Base-by-base conservation (phyloP, 495 filamentous ascomycete species). In the Podospora bellae-mahoneyi region DNA sequence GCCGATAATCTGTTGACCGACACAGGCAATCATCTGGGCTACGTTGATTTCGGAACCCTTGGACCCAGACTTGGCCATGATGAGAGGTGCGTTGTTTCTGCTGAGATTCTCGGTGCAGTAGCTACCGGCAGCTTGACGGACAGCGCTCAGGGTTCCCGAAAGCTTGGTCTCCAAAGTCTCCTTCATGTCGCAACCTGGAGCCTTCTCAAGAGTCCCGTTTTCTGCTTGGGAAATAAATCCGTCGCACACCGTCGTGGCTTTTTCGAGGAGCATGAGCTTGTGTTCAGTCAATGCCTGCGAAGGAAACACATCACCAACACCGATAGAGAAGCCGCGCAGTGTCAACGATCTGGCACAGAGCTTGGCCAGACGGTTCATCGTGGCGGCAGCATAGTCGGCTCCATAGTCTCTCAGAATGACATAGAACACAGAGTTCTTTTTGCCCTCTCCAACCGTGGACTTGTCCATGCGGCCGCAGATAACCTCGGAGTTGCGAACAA, bases 391-490 rank as follows among this genome's bases (percentile, higher is more conserved):
- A 65, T 91, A 88, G 63, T 94, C 89, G 3, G 94, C 92, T 0
- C 96, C 95, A 74, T 89, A 98, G 78, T 99, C 95, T 77, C 95
- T 86, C 68, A 98, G 84, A 72, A 99, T 94, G 65, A 97, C 91
- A 72, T 97, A 99, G 78, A 98, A 99, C 10, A 99, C 87, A 3
- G 92, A 97, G 76, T 97, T 94, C 76, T 99, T 99, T 82, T 98
- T 98, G 73, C 95, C 95, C 15, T 90, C 92, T 70, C 95, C 95
- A 56, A 99, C 91, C 0, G 93, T 97, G 2, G 91, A 89, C 75
- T 99, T 99, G 79, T 99, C 95, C 93, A 99, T 97, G 48, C 92
- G 87, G 72, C 95, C 95, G 74, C 95, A 97, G 93, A 99, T 97
- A 68, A 99, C 88, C 76, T 97, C 95, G 0, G 94, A 97, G 72